phyloP scores from a whole-genome alignment of 352 stramenopile species.

The Pythium brachiatum region DNA sequence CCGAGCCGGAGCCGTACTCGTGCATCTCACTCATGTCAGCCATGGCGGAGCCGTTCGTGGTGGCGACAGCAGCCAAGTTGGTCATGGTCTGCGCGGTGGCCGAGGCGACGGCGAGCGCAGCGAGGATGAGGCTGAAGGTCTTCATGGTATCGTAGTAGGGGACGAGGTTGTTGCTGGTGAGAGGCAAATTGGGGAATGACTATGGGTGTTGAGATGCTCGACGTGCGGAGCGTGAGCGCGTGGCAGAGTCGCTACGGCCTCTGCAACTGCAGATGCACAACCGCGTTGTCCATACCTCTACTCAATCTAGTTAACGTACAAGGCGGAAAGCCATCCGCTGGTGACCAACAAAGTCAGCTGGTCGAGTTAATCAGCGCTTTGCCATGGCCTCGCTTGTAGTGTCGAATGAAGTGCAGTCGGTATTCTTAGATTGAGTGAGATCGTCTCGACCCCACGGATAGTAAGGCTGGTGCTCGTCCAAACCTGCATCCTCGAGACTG shows the following conservation, averaged over 20 bases:
- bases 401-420: too few species aligned
- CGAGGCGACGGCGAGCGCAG: constrained; percentile 13
- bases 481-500: too few species aligned
- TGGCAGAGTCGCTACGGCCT: background rate
- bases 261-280: background rate
- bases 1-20: constrained; percentile 8
- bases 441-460: too few species aligned
- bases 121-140: constrained; percentile 20
- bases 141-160: constrained; percentile 17
- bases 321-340: background rate
- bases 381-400: too few species aligned
- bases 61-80: constrained; percentile 1
- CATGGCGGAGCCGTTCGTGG: background rate
- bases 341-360: background rate
- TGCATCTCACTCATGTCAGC: background rate
- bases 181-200: constrained; percentile 16
- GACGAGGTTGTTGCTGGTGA: background rate
- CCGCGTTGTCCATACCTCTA: background rate
- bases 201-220: background rate
- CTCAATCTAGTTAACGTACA: background rate
- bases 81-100: constrained; percentile 8
- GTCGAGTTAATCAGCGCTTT: background rate
- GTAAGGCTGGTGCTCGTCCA: too few species aligned
- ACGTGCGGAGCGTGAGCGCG: background rate
- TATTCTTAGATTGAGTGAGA: too few species aligned